A percentile compares a stretch with the other conserved stretches of the same genome.
Conservation (phyloP, 441 rosid species). For the Populus hybrid region DNA sequence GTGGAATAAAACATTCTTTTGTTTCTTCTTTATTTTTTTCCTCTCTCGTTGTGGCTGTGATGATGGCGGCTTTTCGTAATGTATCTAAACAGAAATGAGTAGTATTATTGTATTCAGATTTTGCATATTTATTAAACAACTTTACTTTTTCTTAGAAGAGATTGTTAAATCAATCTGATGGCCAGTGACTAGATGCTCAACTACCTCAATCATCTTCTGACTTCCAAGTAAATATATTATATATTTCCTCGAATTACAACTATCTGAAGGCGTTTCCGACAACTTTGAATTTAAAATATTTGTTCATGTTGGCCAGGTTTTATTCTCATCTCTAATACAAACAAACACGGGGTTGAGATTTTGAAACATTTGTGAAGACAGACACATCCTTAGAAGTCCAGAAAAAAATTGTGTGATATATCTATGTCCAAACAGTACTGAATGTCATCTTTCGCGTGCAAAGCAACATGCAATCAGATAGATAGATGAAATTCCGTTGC, state of each 20-base stretch:
- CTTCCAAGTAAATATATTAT: not conserved
- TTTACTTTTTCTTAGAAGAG: not conserved
- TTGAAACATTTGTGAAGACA: not conserved
- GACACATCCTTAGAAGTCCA: not conserved
- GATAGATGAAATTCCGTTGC: not conserved
- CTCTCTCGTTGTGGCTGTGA: not conserved
- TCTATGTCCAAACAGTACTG: not conserved
- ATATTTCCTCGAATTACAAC: not conserved
- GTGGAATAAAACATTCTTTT: slow-evolving; percentile 3
- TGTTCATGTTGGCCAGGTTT: not conserved
- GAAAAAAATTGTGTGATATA: not conserved
- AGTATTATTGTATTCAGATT: not conserved
- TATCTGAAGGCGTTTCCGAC: not conserved
- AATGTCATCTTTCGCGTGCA: not conserved
- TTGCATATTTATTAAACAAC: not conserved
- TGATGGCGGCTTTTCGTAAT: not conserved
- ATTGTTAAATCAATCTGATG: slow-evolving; percentile 10
- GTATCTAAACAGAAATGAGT: not conserved
- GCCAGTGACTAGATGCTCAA: slow-evolving; percentile 31
- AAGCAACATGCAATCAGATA: not conserved
- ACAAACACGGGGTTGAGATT: not conserved
- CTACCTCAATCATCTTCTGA: slow-evolving; percentile 16
- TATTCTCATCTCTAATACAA: not conserved
- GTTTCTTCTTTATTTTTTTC: not conserved
- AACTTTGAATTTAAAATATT: not conserved